A percentile compares a stretch with the other conserved stretches of the same genome.
These are phyloP conservation scores for Pythium periplocum DNA, from an alignment of 352 stramenopile genomes.

Conservation along the genomic window DNA sequence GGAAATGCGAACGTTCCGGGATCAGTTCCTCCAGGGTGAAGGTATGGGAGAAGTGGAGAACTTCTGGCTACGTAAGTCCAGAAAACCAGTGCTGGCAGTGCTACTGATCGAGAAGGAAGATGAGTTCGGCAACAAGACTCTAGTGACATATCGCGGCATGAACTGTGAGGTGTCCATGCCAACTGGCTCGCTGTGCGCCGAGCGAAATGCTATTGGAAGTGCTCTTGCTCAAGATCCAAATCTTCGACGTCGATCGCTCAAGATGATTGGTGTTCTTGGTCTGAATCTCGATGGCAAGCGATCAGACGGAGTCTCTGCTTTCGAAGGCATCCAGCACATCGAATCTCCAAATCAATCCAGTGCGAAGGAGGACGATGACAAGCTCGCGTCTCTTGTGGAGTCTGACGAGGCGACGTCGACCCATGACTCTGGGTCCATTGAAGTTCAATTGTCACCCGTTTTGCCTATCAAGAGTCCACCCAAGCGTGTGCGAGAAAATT, in stretches of 20 bases:
- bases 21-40: conserved; percentile 76
- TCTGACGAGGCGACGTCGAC: background rate
- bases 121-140: conserved; percentile 30
- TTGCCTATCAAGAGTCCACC: conserved; percentile 5
- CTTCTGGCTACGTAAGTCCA: conserved; percentile 98
- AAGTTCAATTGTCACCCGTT: background rate
- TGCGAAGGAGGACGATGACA: background rate
- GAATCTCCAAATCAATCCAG: background rate
- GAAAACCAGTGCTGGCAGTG: conserved; percentile 96
- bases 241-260: conserved; percentile 89
- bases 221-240: conserved; percentile 93
- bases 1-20: conserved; percentile 90
- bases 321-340: conserved; percentile 5
- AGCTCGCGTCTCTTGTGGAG: conserved; percentile 5
- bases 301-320: conserved; percentile 8
- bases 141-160: conserved; percentile 92
- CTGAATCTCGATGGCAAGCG: conserved; percentile 48
- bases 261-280: conserved; percentile 94
- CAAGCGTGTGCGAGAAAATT: conserved; percentile 7
- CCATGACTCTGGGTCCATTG: background rate
- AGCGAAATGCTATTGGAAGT: conserved; percentile 97
- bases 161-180: conserved; percentile 99
- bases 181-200: conserved; percentile 94
- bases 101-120: conserved; percentile 91
- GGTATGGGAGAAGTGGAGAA: conserved; percentile 83